These are phyloP conservation scores for Ophiocordyceps camponoti-floridani DNA, from an alignment of 2,329 filamentous ascomycete species.

Conservation along the genomic window DNA sequence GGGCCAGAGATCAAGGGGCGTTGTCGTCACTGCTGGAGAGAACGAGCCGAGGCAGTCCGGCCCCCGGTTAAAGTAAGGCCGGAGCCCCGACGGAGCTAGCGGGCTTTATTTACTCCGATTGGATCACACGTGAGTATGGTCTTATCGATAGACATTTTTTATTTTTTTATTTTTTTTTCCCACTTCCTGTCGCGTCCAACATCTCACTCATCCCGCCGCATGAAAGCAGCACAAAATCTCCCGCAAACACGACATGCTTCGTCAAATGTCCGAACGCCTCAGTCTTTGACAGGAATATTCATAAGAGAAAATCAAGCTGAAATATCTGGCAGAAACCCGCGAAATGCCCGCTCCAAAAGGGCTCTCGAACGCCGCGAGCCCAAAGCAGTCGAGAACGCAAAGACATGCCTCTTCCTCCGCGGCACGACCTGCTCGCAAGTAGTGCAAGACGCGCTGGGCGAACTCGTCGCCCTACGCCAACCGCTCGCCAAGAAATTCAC, in stretches of 20 bases:
- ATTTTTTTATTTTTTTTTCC: conserved; percentile 12
- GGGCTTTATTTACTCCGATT: not conserved
- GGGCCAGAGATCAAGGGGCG: conserved; percentile 1
- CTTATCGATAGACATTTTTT: conserved; percentile 13
- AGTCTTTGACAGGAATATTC: not conserved
- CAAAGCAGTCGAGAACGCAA: conserved; percentile 77
- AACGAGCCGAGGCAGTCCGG: conserved; percentile 6
- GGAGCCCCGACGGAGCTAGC: not conserved
- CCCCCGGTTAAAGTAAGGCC: conserved; percentile 1
- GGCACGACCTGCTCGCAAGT: conserved; percentile 73
- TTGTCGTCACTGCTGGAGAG: conserved; percentile 5
- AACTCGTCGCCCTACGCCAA: conserved; percentile 70
- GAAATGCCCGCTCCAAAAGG: conserved; percentile 77
- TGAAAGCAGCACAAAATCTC: not conserved
- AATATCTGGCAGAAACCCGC: conserved; percentile 29
- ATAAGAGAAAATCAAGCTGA: not conserved
- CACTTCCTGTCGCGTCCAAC: not conserved
- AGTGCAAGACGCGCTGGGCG: conserved; percentile 66
- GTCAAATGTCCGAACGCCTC: conserved; percentile 22
- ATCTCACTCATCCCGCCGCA: not conserved
- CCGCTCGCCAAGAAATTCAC: conserved; percentile 78
- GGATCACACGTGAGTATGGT: conserved; percentile 14
- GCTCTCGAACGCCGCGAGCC: conserved; percentile 86
- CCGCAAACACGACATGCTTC: conserved; percentile 20
- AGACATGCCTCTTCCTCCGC: conserved; percentile 75